Evolutionary conservation across 2,329 filamentous ascomycete genomes (phyloP), one percentile per base, ranked within the genome.

Genomic region (Botrytis galanthina): DNA sequence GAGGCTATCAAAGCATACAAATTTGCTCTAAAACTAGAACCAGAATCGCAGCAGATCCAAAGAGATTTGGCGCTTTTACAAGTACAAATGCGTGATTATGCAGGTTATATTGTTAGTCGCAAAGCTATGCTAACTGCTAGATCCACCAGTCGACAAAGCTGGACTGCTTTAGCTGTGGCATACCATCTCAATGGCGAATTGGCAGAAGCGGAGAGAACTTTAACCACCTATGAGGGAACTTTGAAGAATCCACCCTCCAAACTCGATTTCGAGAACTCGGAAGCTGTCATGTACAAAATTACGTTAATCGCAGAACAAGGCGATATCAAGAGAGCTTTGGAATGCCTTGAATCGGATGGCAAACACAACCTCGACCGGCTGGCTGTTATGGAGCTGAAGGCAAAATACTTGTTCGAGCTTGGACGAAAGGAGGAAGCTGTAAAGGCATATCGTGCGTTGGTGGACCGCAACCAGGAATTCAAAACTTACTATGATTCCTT

Each of bases 1-100:
- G 96, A 98, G 85, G 95, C 97, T 16, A 98, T 98, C 85, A 98
- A 98, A 87, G 97, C 96, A 74, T 99, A 99, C 87, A 97, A 97
- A 82, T 97, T 97, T 83, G 96, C 96, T 26, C 86, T 99, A 78
- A 91, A 90, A 81, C 88, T 98, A 74, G 96, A 99, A 81, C 95
- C 97, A n/a, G 94, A 97, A 35, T 97, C 94, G 22, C 87, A 90
- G 75, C 95, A 97, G 83, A 99, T 99, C 79, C 93, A 97, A 83
- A 90, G 96, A 77, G 97, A 99, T 81, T 87, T 99, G 75, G 95
- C 96, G 69, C 89, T 97, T 75, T 88, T 99, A 74, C 96, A 99
- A 85, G 89, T 97, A 78, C 96, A 99, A 85, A 98, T 97, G 89
- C 91, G 96, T 79, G 96, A 99, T 84, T 98, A 95, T 83, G 88